Evolutionary conservation across 2,329 filamentous ascomycete species (phyloP).

Genomic region (Mycosphaerella arachidis): DNA sequence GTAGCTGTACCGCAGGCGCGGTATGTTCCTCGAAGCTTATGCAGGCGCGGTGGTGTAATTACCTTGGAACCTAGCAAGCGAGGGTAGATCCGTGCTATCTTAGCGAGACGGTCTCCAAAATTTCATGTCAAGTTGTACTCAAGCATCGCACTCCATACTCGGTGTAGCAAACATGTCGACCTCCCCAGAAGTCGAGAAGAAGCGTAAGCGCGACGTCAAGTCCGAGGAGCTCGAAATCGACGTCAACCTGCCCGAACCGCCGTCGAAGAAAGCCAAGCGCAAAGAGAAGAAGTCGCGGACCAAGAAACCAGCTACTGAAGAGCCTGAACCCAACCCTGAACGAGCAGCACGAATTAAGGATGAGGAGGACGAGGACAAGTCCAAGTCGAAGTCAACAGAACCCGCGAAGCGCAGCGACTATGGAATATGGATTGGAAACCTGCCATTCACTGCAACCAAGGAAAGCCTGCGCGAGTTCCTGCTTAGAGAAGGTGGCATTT

Average conservation of each 20-base stretch:
- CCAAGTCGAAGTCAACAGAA: slow-evolving; percentile 10
- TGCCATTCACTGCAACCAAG: slow-evolving; percentile 76
- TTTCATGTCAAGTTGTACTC: slow-evolving; percentile 2
- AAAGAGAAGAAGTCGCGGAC: slow-evolving; percentile 58
- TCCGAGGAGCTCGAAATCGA: slow-evolving; percentile 74
- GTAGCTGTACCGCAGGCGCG: neutral
- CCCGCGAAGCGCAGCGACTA: slow-evolving; percentile 62
- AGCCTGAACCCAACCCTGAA: slow-evolving; percentile 5
- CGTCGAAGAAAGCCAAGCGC: slow-evolving; percentile 88
- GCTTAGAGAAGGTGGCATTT: slow-evolving; percentile 58
- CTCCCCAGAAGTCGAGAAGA: slow-evolving; percentile 33
- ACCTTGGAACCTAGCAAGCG: neutral
- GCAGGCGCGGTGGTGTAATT: slow-evolving; percentile 2
- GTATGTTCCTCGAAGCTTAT: no score
- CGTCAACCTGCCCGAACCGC: slow-evolving; percentile 80
- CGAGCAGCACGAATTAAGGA: slow-evolving; percentile 11
- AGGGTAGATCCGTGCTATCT: neutral
- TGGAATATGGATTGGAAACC: slow-evolving; percentile 93
- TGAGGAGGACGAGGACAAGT: slow-evolving; percentile 25
- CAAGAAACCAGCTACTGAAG: slow-evolving; percentile 11
- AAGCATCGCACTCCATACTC: neutral
- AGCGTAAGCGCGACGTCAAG: slow-evolving; percentile 61
- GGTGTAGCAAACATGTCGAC: slow-evolving; percentile 12
- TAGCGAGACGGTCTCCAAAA: neutral
- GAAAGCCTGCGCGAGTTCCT: slow-evolving; percentile 74